Evolutionary conservation across 1,284 basidiomycete genomes (phyloP), one percentile per base, ranked within the genome.

Genomic region (Cystobasidium slooffiae): DNA sequence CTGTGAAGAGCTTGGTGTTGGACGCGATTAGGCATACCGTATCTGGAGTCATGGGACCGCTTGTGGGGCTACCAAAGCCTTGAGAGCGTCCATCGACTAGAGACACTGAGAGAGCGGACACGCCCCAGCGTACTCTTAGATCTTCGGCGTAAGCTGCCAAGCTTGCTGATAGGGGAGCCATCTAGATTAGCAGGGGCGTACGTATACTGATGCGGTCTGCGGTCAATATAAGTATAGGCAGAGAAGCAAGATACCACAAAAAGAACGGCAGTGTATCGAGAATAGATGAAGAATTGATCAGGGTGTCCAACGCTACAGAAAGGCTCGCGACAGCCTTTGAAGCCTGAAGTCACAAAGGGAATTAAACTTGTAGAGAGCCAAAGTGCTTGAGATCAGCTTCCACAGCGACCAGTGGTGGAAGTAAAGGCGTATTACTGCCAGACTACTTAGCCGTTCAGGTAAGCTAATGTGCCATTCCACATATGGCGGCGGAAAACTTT

Each of bases 1-100:
- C 4, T 6, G 52, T 55, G 43, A 69, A 69, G 55, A 69, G 67
- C 46, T 69, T 69, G 39, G 67, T 69, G 43, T 69, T 69, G 44
- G 55, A 59, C 1, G 44, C 49, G 9, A 69, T 59, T 1, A 24
- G 7, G 6, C 43, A 18, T 1, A 69, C 67, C 9, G 56, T 22
- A 16, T 69, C 67, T 9, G 67, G 22, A 37, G 65, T 55, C 31
- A 68, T 55, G 3, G 31, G n/a, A 6, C 62, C 62, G 39, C 43
- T 65, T 47, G 46, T 49, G 1, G 61, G 18, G 24, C 18, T 7
- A 24, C 62, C 62, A 16, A 65, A 65, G 18, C 62, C 62, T 16
- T 65, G 62, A 51, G 46, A 47, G n/a, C 46, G 5, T 0, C 62
- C 62, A 37, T 65, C 31, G 6, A 49, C 16, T n/a, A 65, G 62